These are phyloP conservation scores for Quercus lobata DNA, from an alignment of 331 rosid genomes.

Conservation along the genomic window DNA sequence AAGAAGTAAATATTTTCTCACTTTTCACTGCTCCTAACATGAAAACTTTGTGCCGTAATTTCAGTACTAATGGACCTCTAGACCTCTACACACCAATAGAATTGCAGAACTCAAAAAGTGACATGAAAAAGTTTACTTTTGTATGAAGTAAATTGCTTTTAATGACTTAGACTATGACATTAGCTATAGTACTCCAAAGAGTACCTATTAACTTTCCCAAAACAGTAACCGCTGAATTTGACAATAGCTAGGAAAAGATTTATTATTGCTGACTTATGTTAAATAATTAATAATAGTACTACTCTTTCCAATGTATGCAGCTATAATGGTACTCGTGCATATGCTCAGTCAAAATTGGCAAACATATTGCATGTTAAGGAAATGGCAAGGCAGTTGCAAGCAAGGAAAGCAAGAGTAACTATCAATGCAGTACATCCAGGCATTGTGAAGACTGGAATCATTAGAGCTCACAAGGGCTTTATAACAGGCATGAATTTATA, in stretches of 20 bases:
- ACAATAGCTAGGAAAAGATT: too few species aligned
- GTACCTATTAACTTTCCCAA: too few species aligned
- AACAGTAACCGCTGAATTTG: too few species aligned
- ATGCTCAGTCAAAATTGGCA: conserved; percentile 89
- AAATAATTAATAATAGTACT: not conserved
- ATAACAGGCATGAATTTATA: conserved; percentile 51
- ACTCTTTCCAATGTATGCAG: conserved; percentile 37
- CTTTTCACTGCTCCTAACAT: not conserved
- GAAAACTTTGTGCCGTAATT: not conserved
- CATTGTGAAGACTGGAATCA: conserved; percentile 89
- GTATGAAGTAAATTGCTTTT: too few species aligned
- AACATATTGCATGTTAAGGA: conserved; percentile 85
- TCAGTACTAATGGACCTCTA: not conserved
- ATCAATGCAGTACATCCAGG: conserved; percentile 94
- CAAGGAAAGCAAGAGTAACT: conserved; percentile 81
- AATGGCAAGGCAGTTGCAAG: conserved; percentile 68
- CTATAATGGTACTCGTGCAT: conserved; percentile 81
- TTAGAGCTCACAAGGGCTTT: conserved; percentile 85
- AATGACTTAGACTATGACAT: too few species aligned
- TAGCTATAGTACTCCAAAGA: too few species aligned
- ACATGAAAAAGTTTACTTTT: too few species aligned
- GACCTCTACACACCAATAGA: not conserved
- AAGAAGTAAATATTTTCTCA: conserved; percentile 39
- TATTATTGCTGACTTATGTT: not conserved
- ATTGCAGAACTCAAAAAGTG: not conserved